Evolutionary conservation across 345 rosid species (phyloP), one percentile per base, ranked within the genome.

Genomic region (Erysimum cheiranthoides): DNA sequence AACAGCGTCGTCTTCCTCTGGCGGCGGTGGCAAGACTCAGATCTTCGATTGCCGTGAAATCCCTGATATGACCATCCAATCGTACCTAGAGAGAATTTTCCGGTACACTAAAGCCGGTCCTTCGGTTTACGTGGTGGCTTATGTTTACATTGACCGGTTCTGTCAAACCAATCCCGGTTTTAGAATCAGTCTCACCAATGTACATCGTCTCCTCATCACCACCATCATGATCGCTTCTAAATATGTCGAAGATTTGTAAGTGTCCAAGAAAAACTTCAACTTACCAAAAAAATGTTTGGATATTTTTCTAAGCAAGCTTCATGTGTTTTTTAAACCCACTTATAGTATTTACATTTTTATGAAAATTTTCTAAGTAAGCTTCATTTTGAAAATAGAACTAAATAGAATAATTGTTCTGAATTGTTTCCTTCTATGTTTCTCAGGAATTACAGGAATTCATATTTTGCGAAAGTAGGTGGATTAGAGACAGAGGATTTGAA

Each of bases 221-320:
- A 86, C 97, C 1, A 85, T 93, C 85, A 91, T 91, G 96, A 87
- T 89, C 54, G 91, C 98, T 67, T 91, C 98, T 42, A 93, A 93
- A 65, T 91, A 89, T 54, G 96, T 87, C 1, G 97, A 93, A 71
- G 96, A 93, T 85, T 78, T 91, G 98, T 91, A 73, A 89, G 96
- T 82, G 39, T 18, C 42, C 0, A 45, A 65, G 0, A 2, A 5
- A 42, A 30, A 0, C 40, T 57, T 57, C 13, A 25, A 18, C 18
- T 40, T 43, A 43, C 13, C 49, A 13, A 13, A 13, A 13, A 21
- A 21, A 21, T 21, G 25, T 21, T 21, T 21, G 25, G 25, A 21
- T 21, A 21, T 21, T 21, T 21, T 21, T 21, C 25, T 21, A 21
- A 21, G 25, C n/a, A n/a, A n/a, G n/a, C n/a, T n/a, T n/a, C n/a